phyloP scores from a whole-genome alignment of 169 alveolate species.

The Eimeria acervulina region DNA sequence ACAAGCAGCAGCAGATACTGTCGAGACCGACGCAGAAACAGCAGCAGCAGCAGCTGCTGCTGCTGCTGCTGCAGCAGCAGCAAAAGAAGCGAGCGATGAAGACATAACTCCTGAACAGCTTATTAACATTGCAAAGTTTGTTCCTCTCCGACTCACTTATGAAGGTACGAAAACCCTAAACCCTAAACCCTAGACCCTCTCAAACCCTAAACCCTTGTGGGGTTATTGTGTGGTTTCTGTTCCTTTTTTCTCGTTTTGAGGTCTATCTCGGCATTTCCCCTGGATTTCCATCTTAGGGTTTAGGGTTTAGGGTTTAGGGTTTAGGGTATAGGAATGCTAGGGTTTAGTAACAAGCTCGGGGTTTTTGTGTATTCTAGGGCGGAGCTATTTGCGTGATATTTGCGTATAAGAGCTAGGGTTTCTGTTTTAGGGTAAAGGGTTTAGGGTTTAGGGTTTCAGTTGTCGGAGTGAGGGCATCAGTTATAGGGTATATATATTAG shows the following conservation, averaged over 20 bases:
- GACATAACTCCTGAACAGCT: background rate
- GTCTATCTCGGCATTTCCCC: too few species aligned
- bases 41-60: constrained; percentile 12
- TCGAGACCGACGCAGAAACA: background rate
- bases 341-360: too few species aligned
- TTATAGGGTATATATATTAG: too few species aligned
- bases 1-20: background rate
- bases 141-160: background rate
- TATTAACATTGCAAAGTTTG: background rate
- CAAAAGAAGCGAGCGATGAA: background rate
- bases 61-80: constrained; percentile 22
- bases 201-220: background rate
- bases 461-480: too few species aligned
- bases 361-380: too few species aligned
- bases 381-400: too few species aligned
- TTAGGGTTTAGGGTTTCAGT: background rate
- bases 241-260: too few species aligned
- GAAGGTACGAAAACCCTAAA: background rate
- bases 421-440: background rate
- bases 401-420: background rate
- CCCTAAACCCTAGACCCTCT: background rate
- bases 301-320: background rate
- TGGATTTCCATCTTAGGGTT: too few species aligned
- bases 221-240: background rate
- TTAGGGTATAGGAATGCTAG: background rate